Conservation (phyloP, 805 yeast genomes). For the Monosporozyma siamensis region DNA sequence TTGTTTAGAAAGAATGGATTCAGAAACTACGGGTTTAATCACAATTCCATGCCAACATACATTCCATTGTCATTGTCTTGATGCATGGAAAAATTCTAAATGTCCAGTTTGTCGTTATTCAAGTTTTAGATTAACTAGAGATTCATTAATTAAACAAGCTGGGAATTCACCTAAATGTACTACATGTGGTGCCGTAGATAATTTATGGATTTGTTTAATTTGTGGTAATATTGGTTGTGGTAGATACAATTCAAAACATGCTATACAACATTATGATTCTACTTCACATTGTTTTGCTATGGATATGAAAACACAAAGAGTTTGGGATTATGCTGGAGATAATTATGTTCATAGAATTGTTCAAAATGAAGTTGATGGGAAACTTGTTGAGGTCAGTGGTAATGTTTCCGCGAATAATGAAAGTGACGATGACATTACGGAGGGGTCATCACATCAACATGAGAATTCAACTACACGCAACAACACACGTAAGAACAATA, state of each 20-base stretch:
- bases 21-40: slow-evolving; percentile 65
- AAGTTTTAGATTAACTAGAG: slow-evolving; percentile 29
- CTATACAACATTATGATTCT: slow-evolving; percentile 65
- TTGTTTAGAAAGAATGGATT: slow-evolving; percentile 80
- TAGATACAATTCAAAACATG: slow-evolving; percentile 77
- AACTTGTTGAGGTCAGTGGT: slow-evolving; percentile 63
- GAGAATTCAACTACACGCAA: too few relatives aligned
- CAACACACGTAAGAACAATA: neutral
- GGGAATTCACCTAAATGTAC: slow-evolving; percentile 34
- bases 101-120: slow-evolving; percentile 90
- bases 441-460: neutral
- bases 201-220: slow-evolving; percentile 80
- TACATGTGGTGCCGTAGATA: slow-evolving; percentile 48
- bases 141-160: slow-evolving; percentile 24
- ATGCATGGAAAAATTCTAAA: slow-evolving; percentile 81
- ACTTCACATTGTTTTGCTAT: slow-evolving; percentile 86
- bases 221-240: slow-evolving; percentile 94
- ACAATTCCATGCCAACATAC: slow-evolving; percentile 92
- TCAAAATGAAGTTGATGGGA: slow-evolving; percentile 82
- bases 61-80: slow-evolving; percentile 79
- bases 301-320: slow-evolving; percentile 77
- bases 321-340: slow-evolving; percentile 93
- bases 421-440: neutral
- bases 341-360: slow-evolving; percentile 79
- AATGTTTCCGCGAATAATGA: neutral